Conservation (phyloP, 148 eudicot species). For the Agrostemma githago region DNA sequence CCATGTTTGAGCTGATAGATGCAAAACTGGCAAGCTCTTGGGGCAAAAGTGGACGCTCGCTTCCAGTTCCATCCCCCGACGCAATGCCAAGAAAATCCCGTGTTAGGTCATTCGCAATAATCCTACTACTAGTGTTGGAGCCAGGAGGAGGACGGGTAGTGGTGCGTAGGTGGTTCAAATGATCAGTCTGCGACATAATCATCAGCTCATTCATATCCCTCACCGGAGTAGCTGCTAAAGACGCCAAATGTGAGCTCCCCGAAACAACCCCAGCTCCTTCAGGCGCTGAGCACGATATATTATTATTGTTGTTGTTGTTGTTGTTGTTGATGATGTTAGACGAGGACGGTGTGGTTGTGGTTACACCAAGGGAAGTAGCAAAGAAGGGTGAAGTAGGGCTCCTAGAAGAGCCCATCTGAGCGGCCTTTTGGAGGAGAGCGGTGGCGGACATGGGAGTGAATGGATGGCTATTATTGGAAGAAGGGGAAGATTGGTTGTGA, state of each 20-base stretch:
- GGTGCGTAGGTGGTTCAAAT: constrained; percentile 18
- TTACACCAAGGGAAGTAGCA: constrained; percentile 44
- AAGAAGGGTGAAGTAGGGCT: constrained; percentile 38
- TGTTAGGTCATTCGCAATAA: constrained; percentile 34
- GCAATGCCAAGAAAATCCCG: constrained; percentile 88
- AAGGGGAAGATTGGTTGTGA: constrained; percentile 8
- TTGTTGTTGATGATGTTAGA: constrained; percentile 14
- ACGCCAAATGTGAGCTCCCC: constrained; percentile 14
- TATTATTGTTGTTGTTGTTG: not conserved
- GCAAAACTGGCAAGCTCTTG: constrained; percentile 69
- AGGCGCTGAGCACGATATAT: not conserved
- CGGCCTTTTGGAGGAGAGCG: constrained; percentile 86
- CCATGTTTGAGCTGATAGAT: constrained; percentile 56
- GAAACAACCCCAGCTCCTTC: not conserved
- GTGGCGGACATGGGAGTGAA: constrained; percentile 81
- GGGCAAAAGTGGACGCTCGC: constrained; percentile 47
- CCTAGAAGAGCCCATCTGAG: constrained; percentile 73
- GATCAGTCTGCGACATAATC: constrained; percentile 23
- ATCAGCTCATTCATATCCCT: constrained; percentile 37
- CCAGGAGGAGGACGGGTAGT: not conserved
- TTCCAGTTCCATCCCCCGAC: constrained; percentile 38
- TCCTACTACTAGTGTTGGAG: constrained; percentile 8
- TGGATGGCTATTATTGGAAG: constrained; percentile 18
- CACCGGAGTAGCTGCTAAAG: constrained; percentile 20
- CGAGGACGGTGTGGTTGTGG: constrained; percentile 25